Evolutionary conservation across 2,329 filamentous ascomycete genomes (phyloP).

Genomic region (Parafenestella ontariensis): DNA sequence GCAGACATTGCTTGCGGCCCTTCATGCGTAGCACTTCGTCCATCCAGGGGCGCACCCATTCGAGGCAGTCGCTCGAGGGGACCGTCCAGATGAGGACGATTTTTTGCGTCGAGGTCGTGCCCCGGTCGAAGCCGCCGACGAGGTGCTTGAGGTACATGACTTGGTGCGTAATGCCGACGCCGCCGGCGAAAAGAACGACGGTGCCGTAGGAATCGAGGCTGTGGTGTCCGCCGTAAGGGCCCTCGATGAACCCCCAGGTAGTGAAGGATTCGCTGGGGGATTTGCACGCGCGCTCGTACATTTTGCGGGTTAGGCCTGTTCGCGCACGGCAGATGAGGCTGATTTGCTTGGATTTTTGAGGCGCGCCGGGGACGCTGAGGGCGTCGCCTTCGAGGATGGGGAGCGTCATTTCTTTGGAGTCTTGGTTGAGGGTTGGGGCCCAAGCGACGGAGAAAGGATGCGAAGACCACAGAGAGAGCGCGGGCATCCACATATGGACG

Average conservation of each 20-base stretch:
- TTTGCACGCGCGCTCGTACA: constrained; percentile 72
- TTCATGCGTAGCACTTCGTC: constrained; percentile 68
- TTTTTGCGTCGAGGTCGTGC: constrained; percentile 73
- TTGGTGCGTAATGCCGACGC: constrained; percentile 81
- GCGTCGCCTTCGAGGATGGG: constrained; percentile 42
- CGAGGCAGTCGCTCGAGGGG: constrained; percentile 70
- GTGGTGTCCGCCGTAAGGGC: constrained; percentile 77
- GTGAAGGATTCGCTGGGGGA: constrained; percentile 65
- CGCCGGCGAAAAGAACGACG: constrained; percentile 79
- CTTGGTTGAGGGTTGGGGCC: constrained; percentile 45
- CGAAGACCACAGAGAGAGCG: constrained; percentile 50
- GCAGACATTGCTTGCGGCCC: constrained; percentile 64
- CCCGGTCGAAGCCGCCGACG: constrained; percentile 70
- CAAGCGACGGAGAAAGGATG: constrained; percentile 61
- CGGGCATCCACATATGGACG: constrained; percentile 66
- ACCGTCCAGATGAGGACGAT: constrained; percentile 81
- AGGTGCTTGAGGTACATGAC: constrained; percentile 78
- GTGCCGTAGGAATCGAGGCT: constrained; percentile 78
- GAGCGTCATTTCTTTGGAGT: constrained; percentile 45
- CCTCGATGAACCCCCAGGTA: constrained; percentile 74
- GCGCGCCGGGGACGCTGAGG: constrained; percentile 23
- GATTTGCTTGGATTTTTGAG: constrained; percentile 56
- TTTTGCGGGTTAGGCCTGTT: constrained; percentile 73
- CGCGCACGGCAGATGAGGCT: constrained; percentile 76
- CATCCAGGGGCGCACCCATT: constrained; percentile 72